phyloP scores from a whole-genome alignment of 75 land plant genomes.

The Picea sitchensis region DNA sequence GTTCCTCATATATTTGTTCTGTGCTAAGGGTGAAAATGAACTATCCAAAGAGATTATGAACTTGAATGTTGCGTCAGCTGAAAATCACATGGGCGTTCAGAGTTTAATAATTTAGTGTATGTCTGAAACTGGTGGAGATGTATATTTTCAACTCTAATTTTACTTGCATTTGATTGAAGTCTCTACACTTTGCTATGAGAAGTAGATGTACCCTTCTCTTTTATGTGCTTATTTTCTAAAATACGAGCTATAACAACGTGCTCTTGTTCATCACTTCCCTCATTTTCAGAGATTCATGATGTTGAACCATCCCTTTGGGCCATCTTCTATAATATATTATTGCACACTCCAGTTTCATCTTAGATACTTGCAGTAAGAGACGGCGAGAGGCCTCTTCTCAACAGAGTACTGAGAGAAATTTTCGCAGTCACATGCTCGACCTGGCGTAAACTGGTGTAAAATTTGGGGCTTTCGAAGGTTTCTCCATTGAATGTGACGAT shows the following conservation, averaged over 20 bases:
- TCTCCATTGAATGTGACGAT: slow-evolving; percentile 81
- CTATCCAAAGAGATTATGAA: too few species aligned
- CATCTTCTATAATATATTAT: too few species aligned
- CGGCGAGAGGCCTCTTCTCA: slow-evolving; percentile 59
- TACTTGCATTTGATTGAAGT: neutral
- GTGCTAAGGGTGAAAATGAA: too few species aligned
- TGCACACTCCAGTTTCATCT: neutral
- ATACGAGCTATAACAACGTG: slow-evolving; percentile 26
- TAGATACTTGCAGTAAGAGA: slow-evolving; percentile 29
- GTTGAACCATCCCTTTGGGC: neutral
- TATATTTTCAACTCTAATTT: neutral
- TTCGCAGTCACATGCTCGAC: slow-evolving; percentile 78
- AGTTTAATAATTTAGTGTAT: too few species aligned
- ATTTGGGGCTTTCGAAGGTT: slow-evolving; percentile 69
- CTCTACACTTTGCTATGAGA: slow-evolving; percentile 4
- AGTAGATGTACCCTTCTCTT: neutral
- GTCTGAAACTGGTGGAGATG: too few species aligned
- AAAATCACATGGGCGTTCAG: too few species aligned
- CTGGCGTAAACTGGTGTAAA: slow-evolving; percentile 61
- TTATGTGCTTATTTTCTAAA: neutral
- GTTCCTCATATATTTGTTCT: too few species aligned
- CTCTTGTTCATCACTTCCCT: slow-evolving; percentile 26
- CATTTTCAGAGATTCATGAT: slow-evolving; percentile 15
- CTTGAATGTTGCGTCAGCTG: too few species aligned
- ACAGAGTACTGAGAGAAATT: slow-evolving; percentile 64